These are phyloP conservation scores for Scedosporium apiospermum DNA, from an alignment of 2,329 filamentous ascomycete genomes.

Conservation along the genomic window DNA sequence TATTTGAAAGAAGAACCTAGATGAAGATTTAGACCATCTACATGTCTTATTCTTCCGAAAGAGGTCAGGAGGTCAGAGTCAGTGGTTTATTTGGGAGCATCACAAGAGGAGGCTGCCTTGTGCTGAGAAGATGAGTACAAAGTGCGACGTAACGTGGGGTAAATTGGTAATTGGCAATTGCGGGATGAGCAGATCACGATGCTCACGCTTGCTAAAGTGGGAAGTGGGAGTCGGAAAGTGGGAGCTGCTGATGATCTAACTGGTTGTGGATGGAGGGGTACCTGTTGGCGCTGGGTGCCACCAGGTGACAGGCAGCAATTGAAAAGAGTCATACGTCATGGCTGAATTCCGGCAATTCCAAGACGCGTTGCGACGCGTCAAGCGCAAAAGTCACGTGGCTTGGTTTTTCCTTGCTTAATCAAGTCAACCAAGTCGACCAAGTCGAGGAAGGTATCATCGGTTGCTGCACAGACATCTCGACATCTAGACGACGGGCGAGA, in stretches of 20 bases:
- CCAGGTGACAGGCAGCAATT: not conserved
- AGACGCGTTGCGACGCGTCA: conserved; percentile 4
- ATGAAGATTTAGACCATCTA: too few species aligned
- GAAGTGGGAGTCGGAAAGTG: not conserved
- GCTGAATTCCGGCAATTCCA: conserved; percentile 1
- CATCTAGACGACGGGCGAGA: not conserved
- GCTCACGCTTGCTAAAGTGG: not conserved
- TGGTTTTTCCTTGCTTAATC: too few species aligned
- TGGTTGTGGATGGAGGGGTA: too few species aligned
- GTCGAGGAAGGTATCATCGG: too few species aligned
- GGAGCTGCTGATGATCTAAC: too few species aligned
- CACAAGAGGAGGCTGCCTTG: not conserved
- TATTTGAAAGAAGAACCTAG: too few species aligned
- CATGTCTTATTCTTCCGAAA: too few species aligned
- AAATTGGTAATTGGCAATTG: not conserved
- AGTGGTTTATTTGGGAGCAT: not conserved
- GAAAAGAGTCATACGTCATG: not conserved
- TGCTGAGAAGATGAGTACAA: not conserved
- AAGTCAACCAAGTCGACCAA: too few species aligned
- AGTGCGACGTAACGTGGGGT: not conserved
- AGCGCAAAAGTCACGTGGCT: not conserved
- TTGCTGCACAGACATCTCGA: not conserved
- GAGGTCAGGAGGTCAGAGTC: not conserved
- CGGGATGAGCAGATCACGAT: not conserved
- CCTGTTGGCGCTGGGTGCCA: too few species aligned